phyloP scores from a whole-genome alignment of 352 stramenopile species.

The Chrysophaeum taylorii region DNA sequence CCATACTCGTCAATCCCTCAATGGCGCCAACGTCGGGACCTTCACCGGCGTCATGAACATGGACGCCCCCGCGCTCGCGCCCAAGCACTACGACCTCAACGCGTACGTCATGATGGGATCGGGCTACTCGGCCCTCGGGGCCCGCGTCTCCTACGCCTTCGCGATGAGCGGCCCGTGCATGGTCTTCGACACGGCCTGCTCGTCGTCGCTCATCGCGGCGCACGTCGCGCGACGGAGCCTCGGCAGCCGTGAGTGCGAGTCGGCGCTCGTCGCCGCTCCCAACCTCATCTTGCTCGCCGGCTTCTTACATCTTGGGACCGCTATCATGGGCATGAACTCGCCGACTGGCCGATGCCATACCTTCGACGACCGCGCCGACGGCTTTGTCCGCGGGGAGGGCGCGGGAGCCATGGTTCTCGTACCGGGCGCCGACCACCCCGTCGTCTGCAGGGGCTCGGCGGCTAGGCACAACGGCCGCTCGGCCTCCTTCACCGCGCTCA shows the following conservation, averaged over 20 bases:
- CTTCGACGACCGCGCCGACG: constrained; percentile 36
- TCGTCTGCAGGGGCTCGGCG: background rate
- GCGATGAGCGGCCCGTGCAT: too few relatives aligned
- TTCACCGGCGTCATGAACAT: background rate
- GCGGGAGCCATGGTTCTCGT: constrained; percentile 30
- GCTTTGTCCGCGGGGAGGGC: constrained; percentile 42
- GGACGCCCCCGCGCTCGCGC: too few relatives aligned
- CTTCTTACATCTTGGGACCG: background rate
- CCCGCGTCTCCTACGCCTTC: too few relatives aligned
- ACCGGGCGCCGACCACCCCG: background rate
- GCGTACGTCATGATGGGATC: too few relatives aligned
- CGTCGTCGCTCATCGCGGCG: background rate
- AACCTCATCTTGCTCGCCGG: background rate
- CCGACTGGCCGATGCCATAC: constrained; percentile 33
- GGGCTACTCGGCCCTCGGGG: too few relatives aligned
- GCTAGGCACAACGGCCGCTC: constrained; percentile 38
- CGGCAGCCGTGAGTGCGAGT: too few relatives aligned
- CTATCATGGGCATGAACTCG: constrained; percentile 26
- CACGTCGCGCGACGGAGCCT: too few relatives aligned
- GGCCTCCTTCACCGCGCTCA: constrained; percentile 40
- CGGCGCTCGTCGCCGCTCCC: background rate
- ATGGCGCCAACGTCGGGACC: background rate
- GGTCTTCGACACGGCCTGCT: too few relatives aligned
- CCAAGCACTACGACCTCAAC: too few relatives aligned
- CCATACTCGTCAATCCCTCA: too few relatives aligned